Base-by-base conservation (phyloP, 2,329 filamentous ascomycete genomes). In the Endocalyx cinctus region DNA sequence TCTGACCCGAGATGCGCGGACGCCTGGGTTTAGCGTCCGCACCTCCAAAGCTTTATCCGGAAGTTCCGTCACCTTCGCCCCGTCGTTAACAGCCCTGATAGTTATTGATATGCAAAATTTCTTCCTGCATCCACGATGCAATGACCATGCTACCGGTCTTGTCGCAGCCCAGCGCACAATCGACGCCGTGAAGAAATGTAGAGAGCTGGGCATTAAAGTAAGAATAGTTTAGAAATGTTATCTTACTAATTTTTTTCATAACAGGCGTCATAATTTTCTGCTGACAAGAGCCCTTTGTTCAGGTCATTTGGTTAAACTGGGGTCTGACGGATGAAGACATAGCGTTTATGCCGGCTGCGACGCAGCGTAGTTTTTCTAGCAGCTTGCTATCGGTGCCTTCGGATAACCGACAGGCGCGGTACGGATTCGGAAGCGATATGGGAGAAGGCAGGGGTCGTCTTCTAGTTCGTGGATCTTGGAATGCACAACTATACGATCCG, bases 401-500 rank as follows among this genome's bases (percentile, higher is more conserved):
- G 16, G 39, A 29, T 38, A 41, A 20, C 38, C 28, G 27, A 17
- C 39, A 35, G 31, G 32, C 26, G 19, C 42, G 35, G 39, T 50
- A 45, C 34, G 68, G 64, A 2, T 57, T 72, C 5, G 74, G 74
- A 6, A 55, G 57, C 14, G 70, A 72, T 23, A 58, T 73, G 10
- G 70, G 70, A 3, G 42, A 46, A 6, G 57, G 60, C 5, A 53
- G 55, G 33, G 67, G 72, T 1, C 52, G 62, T 11, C 51, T 70
- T 16, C 59, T 80, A 17, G 67, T 75, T 52, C 57, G 66, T 2
- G 69, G 64, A n/a, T 58, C 60, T 8, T 79, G 76, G 76, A 80
- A 79, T 51, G 63, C 71, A 17, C 64, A 56, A 4, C 55, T 79
- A 7, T 72, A 70, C 41, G 58, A 59, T 7, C 60, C 67, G 10